Evolutionary conservation across 352 stramenopile genomes (phyloP).

Genomic region (Pythium dissimile): DNA sequence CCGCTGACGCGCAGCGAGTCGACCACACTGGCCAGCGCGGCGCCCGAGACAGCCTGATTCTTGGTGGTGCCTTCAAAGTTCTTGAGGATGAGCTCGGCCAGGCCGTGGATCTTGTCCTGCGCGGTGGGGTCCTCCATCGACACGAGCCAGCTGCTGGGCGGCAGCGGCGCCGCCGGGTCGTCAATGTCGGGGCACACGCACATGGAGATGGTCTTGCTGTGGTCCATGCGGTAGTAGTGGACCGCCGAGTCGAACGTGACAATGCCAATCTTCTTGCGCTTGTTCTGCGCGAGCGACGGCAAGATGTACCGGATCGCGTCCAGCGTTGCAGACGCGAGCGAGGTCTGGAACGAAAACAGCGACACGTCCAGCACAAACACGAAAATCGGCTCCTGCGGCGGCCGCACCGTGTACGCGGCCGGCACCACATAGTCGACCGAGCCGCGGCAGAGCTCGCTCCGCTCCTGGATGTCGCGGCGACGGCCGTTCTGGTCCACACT

Average conservation of each 20-base stretch:
- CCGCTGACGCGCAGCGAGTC: constrained; percentile 60
- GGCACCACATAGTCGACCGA: constrained; percentile 87
- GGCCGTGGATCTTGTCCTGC: constrained; percentile 60
- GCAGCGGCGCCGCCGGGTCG: constrained; percentile 68
- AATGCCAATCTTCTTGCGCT: constrained; percentile 87
- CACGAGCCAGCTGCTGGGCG: constrained; percentile 74
- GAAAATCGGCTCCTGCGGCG: constrained; percentile 81
- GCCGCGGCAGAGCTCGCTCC: constrained; percentile 71
- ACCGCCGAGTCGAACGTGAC: constrained; percentile 82
- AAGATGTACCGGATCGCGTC: constrained; percentile 80
- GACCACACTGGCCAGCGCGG: constrained; percentile 74
- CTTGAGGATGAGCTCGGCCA: constrained; percentile 66
- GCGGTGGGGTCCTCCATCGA: constrained; percentile 78
- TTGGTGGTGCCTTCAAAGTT: constrained; percentile 68
- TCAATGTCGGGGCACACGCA: constrained; percentile 77
- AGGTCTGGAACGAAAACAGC: constrained; percentile 78
- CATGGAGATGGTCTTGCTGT: constrained; percentile 63
- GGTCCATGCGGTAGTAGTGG: constrained; percentile 86
- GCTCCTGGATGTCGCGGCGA: constrained; percentile 75
- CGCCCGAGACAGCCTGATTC: constrained; percentile 75
- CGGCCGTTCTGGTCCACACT: constrained; percentile 83
- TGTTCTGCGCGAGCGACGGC: constrained; percentile 69
- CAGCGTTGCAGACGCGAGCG: constrained; percentile 52
- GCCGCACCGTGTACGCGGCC: constrained; percentile 75
- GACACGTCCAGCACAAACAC: constrained; percentile 88